A percentile compares a stretch with the other conserved stretches of the same genome.
Evolutionary conservation across 139 green algal genomes (phyloP).

Genomic region (Ulvella scutata): DNA sequence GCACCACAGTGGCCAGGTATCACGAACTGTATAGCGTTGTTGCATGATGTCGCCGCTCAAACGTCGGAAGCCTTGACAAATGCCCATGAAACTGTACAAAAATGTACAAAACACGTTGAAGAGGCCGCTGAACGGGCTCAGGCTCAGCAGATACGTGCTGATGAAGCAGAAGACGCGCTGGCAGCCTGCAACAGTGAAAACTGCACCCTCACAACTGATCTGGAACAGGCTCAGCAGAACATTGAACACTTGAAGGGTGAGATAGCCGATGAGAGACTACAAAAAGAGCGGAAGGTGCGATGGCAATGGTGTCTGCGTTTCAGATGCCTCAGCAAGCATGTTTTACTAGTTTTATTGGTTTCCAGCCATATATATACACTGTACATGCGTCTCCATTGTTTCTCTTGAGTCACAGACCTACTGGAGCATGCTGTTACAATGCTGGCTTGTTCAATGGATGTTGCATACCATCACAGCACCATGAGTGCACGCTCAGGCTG

Average conservation of each 20-base stretch:
- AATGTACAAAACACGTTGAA: neutral
- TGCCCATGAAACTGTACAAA: neutral
- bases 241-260: neutral
- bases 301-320: too few relatives aligned
- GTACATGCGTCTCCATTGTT: too few relatives aligned
- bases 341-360: too few relatives aligned
- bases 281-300: too few relatives aligned
- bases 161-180: neutral
- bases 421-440: too few relatives aligned
- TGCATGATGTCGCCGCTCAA: neutral
- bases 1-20: neutral
- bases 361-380: too few relatives aligned
- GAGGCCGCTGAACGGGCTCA: neutral
- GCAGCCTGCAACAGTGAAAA: neutral
- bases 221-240: neutral
- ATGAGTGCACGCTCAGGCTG: too few relatives aligned
- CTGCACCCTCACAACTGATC: neutral
- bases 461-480: too few relatives aligned
- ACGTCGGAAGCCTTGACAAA: neutral
- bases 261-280: too few relatives aligned
- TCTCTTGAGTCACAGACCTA: too few relatives aligned
- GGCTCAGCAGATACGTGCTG: neutral
- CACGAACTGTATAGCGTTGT: neutral
- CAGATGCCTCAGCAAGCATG: too few relatives aligned
- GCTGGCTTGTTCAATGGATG: too few relatives aligned